Percentiles rank a stretch among this genome's conserved stretches.
phyloP scores from a whole-genome alignment of 164 flowering plant species.

The Echeveria elegans region DNA sequence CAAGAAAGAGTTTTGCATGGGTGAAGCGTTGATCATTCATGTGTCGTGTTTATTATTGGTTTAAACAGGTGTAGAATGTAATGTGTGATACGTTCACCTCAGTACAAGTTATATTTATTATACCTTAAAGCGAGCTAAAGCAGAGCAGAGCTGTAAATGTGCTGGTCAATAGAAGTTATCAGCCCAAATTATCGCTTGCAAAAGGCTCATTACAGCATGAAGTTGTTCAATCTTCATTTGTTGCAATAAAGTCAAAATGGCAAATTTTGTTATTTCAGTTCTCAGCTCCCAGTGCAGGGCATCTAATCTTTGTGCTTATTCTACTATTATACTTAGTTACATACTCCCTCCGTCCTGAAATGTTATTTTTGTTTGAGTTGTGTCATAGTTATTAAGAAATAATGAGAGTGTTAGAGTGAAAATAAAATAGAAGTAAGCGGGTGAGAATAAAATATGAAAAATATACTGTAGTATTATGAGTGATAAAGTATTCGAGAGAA shows the following conservation, averaged over 20 bases:
- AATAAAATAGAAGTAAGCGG: too few relatives aligned
- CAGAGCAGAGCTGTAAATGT: neutral
- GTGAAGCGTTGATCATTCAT: conserved; percentile 68
- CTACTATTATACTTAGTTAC: too few relatives aligned
- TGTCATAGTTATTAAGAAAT: too few relatives aligned
- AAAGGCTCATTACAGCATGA: neutral
- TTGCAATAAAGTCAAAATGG: neutral
- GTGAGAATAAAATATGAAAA: too few relatives aligned
- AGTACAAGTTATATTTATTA: neutral
- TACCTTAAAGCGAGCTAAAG: neutral
- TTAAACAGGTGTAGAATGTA: neutral
- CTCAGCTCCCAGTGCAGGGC: too few relatives aligned
- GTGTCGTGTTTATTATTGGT: neutral
- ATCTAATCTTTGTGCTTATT: too few relatives aligned
- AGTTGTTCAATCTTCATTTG: neutral
- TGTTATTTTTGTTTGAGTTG: too few relatives aligned
- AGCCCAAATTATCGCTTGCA: neutral
- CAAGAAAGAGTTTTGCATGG: conserved; percentile 99
- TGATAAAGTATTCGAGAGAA: too few relatives aligned
- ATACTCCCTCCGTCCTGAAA: too few relatives aligned
- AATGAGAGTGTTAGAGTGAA: too few relatives aligned
- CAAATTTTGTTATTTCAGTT: neutral
- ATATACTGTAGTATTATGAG: too few relatives aligned
- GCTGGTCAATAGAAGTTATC: neutral
- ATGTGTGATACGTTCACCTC: neutral